Evolutionary conservation across 208 protist species (phyloP).

Genomic region (Trypanosomatidae sp.): DNA sequence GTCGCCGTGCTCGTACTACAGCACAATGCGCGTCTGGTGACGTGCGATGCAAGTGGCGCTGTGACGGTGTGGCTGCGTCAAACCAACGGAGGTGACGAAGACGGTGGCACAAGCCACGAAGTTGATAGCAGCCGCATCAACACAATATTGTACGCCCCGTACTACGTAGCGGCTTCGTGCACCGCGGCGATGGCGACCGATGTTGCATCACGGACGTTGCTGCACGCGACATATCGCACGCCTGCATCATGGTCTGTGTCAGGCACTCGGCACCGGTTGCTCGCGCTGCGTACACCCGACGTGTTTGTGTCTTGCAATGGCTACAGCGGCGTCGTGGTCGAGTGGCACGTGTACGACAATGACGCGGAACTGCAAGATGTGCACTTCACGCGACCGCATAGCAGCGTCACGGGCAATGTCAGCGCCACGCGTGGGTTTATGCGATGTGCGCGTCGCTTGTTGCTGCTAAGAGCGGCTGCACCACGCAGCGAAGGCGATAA

Average conservation of each 20-base stretch:
- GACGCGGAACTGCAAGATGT: constrained; percentile 28
- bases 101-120: constrained; percentile 13
- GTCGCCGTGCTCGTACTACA: constrained; percentile 43
- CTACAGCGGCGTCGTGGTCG: constrained; percentile 56
- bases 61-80: constrained; percentile 33
- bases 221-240: constrained; percentile 20
- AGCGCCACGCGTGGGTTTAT: no score
- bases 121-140: no score
- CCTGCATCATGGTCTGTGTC: constrained; percentile 34
- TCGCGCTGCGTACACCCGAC: no score
- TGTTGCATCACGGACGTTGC: constrained; percentile 2
- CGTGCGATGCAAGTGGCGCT: constrained; percentile 36
- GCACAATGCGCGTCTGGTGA: constrained; percentile 18
- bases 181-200: no score
- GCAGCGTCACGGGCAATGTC: no score
- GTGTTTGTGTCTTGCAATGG: constrained; percentile 56
- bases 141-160: no score
- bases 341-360: constrained; percentile 83
- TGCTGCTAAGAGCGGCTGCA: constrained; percentile 4
- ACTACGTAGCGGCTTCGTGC: no score
- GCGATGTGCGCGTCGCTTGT: constrained; percentile 47
- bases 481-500: neutral
- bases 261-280: no score
- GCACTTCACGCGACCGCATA: no score
- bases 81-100: constrained; percentile 11